These are phyloP conservation scores for Pleurotus giganteus DNA, from an alignment of 768 basidiomycete species.

Conservation along the genomic window DNA sequence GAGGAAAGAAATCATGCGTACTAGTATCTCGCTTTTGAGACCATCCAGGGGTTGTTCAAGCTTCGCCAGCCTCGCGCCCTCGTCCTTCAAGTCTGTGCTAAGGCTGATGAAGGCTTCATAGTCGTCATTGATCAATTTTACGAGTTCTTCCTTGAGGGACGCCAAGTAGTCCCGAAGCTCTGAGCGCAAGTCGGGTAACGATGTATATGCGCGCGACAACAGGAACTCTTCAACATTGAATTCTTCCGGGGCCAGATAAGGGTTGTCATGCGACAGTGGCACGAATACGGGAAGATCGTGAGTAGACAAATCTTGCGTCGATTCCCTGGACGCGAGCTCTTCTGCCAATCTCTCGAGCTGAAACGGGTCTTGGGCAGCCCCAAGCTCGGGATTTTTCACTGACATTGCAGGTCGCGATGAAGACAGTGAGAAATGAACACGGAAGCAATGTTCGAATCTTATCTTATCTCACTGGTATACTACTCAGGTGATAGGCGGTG, in stretches of 20 bases:
- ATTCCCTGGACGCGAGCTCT: constrained; percentile 62
- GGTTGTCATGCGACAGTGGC: constrained; percentile 80
- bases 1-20: constrained; percentile 32
- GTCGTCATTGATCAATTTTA: constrained; percentile 95
- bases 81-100: constrained; percentile 88
- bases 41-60: constrained; percentile 66
- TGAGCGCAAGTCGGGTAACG: constrained; percentile 81
- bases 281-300: constrained; percentile 60
- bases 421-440: not conserved
- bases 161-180: constrained; percentile 87
- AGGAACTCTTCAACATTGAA: constrained; percentile 90
- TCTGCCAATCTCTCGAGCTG: constrained; percentile 72
- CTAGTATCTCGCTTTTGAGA: constrained; percentile 66
- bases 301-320: constrained; percentile 16
- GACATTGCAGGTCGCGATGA: not conserved
- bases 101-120: constrained; percentile 97
- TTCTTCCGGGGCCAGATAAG: constrained; percentile 59
- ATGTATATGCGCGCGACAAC: constrained; percentile 79
- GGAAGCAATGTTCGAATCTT: not conserved
- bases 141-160: constrained; percentile 87
- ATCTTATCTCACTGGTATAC: constrained; percentile 2
- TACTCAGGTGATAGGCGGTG: not conserved
- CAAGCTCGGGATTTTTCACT: not conserved
- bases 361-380: constrained; percentile 45
- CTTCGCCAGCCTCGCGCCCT: constrained; percentile 67